phyloP scores from a whole-genome alignment of 2,329 filamentous ascomycete species.

The Aspergillus phoenicis region DNA sequence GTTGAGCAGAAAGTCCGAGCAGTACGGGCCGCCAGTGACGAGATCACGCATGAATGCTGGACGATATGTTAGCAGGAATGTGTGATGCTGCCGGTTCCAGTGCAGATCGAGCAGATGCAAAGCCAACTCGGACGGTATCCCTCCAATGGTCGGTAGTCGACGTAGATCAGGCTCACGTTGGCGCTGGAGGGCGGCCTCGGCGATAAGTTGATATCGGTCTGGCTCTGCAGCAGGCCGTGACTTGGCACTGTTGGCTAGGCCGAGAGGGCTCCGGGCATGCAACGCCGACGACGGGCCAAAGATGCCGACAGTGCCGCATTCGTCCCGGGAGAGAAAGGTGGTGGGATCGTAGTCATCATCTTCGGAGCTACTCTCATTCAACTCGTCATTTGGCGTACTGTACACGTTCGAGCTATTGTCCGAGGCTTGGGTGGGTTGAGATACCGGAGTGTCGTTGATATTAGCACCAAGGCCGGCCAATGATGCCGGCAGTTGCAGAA shows the following conservation, averaged over 20 bases:
- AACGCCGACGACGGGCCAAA: slow-evolving; percentile 11
- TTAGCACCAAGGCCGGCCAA: not conserved
- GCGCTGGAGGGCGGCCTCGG: slow-evolving; percentile 35
- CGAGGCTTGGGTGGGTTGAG: not conserved
- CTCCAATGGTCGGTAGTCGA: slow-evolving; percentile 49
- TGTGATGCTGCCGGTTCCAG: slow-evolving; percentile 58
- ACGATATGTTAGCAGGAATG: slow-evolving; percentile 54
- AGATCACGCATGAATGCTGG: slow-evolving; percentile 57
- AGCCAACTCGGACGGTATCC: slow-evolving; percentile 55
- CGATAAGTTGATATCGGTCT: slow-evolving; percentile 10
- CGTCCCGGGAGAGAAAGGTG: slow-evolving; percentile 11
- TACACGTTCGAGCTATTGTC: not conserved
- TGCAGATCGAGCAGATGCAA: slow-evolving; percentile 56
- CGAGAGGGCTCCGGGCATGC: slow-evolving; percentile 1
- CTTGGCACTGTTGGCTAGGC: not conserved
- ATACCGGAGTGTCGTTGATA: not conserved
- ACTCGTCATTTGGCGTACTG: not conserved
- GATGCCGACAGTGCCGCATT: slow-evolving; percentile 9
- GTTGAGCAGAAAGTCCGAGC: slow-evolving; percentile 56
- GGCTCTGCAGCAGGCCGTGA: not conserved
- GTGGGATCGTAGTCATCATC: slow-evolving; percentile 10
- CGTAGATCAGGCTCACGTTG: slow-evolving; percentile 45
- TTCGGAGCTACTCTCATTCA: not conserved
- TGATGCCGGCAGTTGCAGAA: not conserved
- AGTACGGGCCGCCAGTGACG: slow-evolving; percentile 50